These are phyloP conservation scores for Quercus suber DNA, from an alignment of 306 rosid genomes.

Conservation along the genomic window DNA sequence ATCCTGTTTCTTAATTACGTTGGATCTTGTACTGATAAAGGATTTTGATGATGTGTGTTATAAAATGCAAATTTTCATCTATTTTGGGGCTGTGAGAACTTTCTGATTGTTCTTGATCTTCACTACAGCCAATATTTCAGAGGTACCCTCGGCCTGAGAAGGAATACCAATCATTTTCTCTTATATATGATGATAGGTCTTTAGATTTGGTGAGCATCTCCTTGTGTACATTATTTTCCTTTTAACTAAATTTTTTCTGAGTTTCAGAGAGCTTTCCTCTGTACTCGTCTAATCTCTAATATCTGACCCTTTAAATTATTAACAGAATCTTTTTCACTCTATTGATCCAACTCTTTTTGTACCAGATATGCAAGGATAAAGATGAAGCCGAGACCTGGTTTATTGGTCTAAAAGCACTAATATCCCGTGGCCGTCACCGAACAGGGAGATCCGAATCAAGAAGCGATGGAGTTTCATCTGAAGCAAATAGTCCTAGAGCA, in stretches of 20 bases:
- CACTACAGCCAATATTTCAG: slow-evolving; percentile 94
- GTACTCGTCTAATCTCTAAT: neutral
- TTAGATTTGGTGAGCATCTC: slow-evolving; percentile 71
- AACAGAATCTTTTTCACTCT: slow-evolving; percentile 23
- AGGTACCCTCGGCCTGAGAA: slow-evolving; percentile 98
- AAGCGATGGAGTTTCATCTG: slow-evolving; percentile 94
- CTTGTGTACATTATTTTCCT: slow-evolving; percentile 4
- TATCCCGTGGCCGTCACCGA: slow-evolving; percentile 73
- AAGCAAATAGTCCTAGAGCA: slow-evolving; percentile 95
- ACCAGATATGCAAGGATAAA: slow-evolving; percentile 98
- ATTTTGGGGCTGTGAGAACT: neutral
- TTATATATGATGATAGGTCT: slow-evolving; percentile 90
- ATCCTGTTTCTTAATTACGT: too few relatives aligned
- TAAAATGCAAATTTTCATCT: neutral
- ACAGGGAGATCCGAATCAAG: slow-evolving; percentile 97
- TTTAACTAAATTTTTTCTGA: neutral
- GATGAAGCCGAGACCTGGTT: slow-evolving; percentile 99
- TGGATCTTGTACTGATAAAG: neutral
- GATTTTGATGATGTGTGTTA: neutral
- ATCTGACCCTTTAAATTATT: neutral
- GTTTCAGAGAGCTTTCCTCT: neutral
- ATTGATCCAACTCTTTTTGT: slow-evolving; percentile 28
- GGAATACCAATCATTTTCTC: slow-evolving; percentile 98
- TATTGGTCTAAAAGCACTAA: slow-evolving; percentile 92
- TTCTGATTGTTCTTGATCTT: slow-evolving; percentile 33